These are phyloP conservation scores for Annulohypoxylon moriforme DNA, from an alignment of 495 filamentous ascomycete species.

Conservation along the genomic window DNA sequence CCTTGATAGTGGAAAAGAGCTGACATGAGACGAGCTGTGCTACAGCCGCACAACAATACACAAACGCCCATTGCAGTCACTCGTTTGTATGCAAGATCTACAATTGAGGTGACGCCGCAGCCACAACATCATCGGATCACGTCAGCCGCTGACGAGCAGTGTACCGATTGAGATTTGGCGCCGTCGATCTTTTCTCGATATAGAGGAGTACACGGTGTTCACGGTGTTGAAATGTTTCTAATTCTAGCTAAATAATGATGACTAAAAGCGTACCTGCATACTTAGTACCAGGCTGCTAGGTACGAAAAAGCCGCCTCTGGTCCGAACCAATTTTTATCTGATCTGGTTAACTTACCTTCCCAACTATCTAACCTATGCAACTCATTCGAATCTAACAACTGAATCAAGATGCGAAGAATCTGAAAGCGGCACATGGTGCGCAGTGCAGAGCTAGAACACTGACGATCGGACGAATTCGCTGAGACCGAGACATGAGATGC, in stretches of 20 bases:
- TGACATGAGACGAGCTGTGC: conserved; percentile 2
- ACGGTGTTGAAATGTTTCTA: conserved; percentile 8
- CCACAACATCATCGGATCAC: conserved; percentile 11
- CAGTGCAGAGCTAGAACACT: not conserved
- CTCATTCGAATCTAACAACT: not conserved
- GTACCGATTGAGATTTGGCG: conserved; percentile 1
- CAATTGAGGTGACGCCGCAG: conserved; percentile 8
- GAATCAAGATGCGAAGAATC: not conserved
- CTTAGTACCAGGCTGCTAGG: not conserved
- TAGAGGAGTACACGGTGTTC: not conserved
- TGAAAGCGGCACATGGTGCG: not conserved
- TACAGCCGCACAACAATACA: conserved; percentile 1
- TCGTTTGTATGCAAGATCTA: conserved; percentile 16
- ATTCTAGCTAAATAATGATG: not conserved
- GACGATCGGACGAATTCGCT: not conserved
- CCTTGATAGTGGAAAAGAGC: too few species aligned
- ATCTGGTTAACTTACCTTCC: not conserved
- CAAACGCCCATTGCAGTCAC: not conserved
- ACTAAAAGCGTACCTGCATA: conserved; percentile 20
- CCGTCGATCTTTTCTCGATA: conserved; percentile 2
- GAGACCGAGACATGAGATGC: not conserved
- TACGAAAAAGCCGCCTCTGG: not conserved
- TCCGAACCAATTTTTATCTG: not conserved
- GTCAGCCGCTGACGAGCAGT: conserved; percentile 27
- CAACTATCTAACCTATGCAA: too few species aligned